A percentile compares a stretch with the other conserved stretches of the same genome.
Conservation (phyloP, 768 basidiomycete genomes). For the Trametes meyenii region DNA sequence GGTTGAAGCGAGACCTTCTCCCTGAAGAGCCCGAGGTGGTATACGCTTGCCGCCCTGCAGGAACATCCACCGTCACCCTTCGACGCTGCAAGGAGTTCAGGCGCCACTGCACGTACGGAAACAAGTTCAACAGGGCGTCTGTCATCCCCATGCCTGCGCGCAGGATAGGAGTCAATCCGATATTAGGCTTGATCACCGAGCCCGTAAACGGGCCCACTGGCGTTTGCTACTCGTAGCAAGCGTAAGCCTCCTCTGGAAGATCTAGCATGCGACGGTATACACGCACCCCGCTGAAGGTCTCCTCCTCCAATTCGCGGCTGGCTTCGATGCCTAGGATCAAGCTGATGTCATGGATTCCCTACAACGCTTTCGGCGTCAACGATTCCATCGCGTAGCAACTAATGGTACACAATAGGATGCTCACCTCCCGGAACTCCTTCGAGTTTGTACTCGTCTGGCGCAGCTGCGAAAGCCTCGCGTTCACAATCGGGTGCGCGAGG, state of each 20-base stretch:
- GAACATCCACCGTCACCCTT: not conserved
- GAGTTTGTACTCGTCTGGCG: slow-evolving; percentile 60
- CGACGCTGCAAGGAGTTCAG: no score
- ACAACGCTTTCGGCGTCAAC: not conserved
- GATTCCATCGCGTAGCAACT: not conserved
- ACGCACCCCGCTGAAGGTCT: slow-evolving; percentile 65
- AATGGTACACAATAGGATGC: slow-evolving; percentile 8
- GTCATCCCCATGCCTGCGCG: slow-evolving; percentile 94
- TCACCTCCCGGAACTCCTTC: slow-evolving; percentile 81
- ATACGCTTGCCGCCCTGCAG: slow-evolving; percentile 76
- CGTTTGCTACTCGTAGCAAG: slow-evolving; percentile 52
- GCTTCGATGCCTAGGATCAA: slow-evolving; percentile 85
- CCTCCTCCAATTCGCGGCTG: slow-evolving; percentile 64
- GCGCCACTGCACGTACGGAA: slow-evolving; percentile 60
- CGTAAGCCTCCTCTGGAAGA: not conserved
- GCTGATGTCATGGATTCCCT: slow-evolving; percentile 79
- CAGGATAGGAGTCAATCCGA: slow-evolving; percentile 90
- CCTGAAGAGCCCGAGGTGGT: slow-evolving; percentile 88
- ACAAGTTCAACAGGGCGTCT: slow-evolving; percentile 81
- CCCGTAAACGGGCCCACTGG: slow-evolving; percentile 84
- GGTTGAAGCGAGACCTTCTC: slow-evolving; percentile 88
- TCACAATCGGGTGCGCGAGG: slow-evolving; percentile 72
- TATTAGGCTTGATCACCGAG: slow-evolving; percentile 67
- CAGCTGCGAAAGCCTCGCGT: slow-evolving; percentile 72
- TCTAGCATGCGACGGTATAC: not conserved